Percentiles rank a stretch among this genome's conserved stretches.
These are phyloP conservation scores for Nepenthes mirabilis DNA, from an alignment of 148 eudicot genomes.

Conservation along the genomic window DNA sequence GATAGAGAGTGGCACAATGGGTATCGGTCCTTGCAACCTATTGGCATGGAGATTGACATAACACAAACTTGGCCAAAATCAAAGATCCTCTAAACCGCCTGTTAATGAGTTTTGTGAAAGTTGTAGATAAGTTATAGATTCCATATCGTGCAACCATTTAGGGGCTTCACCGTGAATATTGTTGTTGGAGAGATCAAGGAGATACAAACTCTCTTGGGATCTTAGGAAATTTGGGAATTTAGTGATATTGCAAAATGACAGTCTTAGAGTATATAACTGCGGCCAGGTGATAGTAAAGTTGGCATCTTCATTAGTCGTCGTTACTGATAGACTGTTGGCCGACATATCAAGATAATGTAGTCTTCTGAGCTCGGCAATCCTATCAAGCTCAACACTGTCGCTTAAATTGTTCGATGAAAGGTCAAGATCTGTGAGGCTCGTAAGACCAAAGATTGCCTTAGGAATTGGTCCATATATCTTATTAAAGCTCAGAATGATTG, in stretches of 20 bases:
- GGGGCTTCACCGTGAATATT: constrained; percentile 9
- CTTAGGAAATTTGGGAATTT: constrained; percentile 13
- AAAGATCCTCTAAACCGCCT: constrained; percentile 11
- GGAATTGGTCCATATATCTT: too few species aligned
- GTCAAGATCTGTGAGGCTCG: too few species aligned
- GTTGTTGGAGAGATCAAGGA: constrained; percentile 12
- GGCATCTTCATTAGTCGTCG: not conserved
- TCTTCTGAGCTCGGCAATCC: too few species aligned
- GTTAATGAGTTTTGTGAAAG: constrained; percentile 18
- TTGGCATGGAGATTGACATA: constrained; percentile 25
- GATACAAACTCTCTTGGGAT: not conserved
- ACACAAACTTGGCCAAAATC: not conserved
- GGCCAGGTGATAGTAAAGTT: not conserved
- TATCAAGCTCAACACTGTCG: too few species aligned
- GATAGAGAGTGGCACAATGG: not conserved
- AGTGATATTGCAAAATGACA: constrained; percentile 14
- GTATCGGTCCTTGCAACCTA: constrained; percentile 8
- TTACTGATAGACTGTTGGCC: constrained; percentile 1
- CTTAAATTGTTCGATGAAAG: too few species aligned
- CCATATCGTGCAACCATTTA: constrained; percentile 11
- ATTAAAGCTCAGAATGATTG: too few species aligned
- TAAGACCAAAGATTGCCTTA: too few species aligned
- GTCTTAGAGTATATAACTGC: not conserved
- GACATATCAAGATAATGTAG: too few species aligned
- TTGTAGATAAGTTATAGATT: constrained; percentile 7